Evolutionary conservation across 2,329 filamentous ascomycete species (phyloP), one percentile per base, ranked within the genome.

Genomic region (Epichloe gansuensis): DNA sequence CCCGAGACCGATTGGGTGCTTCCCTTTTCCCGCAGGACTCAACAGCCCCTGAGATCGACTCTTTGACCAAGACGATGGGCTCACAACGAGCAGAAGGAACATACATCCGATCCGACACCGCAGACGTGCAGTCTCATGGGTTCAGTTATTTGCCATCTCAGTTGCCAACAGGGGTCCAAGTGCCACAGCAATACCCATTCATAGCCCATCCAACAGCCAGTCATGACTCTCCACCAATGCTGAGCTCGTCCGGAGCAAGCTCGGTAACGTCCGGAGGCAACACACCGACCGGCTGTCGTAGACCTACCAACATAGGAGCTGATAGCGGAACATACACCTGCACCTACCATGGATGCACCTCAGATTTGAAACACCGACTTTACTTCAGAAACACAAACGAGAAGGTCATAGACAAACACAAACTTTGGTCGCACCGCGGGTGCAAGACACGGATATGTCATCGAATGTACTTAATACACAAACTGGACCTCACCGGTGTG

Each of bases 251-350:
- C 2, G 72, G 75, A 9, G 60, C 68, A 44, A 73, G 71, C 52
- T 75, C 75, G 1, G 63, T 67, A 3, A 71, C 74, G 12, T 60
- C 68, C 28, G 45, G 62, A 51, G 55, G 61, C n/a, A 61, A 58
- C 31, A 69, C 65, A 9, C 65, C 70, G 8, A 60, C 54, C 5
- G 63, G 63, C 38, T 57, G 72, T 50, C 59, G 75, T 62, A 73
- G 77, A 39, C 88, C 89, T 0, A 67, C 72, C 2, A 76, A 82
- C 42, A 82, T 84, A 2, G 74, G 75, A 15, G 86, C 89, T 0
- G 88, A 95, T 59, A 80, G 83, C 21, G 91, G 91, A 12, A 95
- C 91, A 0, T 98, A 96, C 70, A 95, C 91, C 1, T 98, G 93
- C 69, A 96, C 91, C 1, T 95, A 95, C 62, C 90, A 95, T 62